Conservation (phyloP, 805 yeast species). For the Metschnikowia orientalis region DNA sequence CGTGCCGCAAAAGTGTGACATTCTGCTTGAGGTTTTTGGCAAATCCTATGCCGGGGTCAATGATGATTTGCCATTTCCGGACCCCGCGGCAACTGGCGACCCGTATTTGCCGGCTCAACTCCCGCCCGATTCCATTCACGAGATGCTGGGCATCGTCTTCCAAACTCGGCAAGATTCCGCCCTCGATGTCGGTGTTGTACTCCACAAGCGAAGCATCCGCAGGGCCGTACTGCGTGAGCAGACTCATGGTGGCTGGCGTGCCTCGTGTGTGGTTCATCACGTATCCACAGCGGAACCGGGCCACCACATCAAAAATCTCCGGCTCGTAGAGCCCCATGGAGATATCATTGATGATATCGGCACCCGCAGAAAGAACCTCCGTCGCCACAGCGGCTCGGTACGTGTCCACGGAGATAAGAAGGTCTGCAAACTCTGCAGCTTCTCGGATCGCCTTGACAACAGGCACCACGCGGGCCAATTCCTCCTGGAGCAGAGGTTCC, state of each 20-base stretch:
- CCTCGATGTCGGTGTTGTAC: conserved; percentile 20
- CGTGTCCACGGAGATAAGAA: conserved; percentile 81
- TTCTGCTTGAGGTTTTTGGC: conserved; percentile 81
- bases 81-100: conserved; percentile 63
- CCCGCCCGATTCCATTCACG: conserved; percentile 58
- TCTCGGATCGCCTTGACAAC: conserved; percentile 58
- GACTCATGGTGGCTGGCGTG: conserved; percentile 65
- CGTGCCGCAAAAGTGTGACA: conserved; percentile 54
- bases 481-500: conserved; percentile 62
- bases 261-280: conserved; percentile 86
- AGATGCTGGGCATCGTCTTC: conserved; percentile 31
- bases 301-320: conserved; percentile 62
- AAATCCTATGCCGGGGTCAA: conserved; percentile 96
- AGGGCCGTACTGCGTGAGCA: conserved; percentile 50
- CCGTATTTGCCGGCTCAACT: conserved; percentile 51
- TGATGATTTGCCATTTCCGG: conserved; percentile 80
- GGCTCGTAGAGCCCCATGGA: conserved; percentile 74
- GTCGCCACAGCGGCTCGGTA: conserved; percentile 74
- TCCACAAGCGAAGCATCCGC: conserved; percentile 36
- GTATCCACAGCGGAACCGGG: conserved; percentile 67
- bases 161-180: conserved; percentile 12
- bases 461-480: conserved; percentile 66
- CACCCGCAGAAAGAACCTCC: conserved; percentile 67
- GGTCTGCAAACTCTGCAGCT: conserved; percentile 32
- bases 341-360: conserved; percentile 88